A percentile compares a stretch with the other conserved stretches of the same genome.
phyloP scores from a whole-genome alignment of 768 basidiomycete species.

The Amanita jacksonii region DNA sequence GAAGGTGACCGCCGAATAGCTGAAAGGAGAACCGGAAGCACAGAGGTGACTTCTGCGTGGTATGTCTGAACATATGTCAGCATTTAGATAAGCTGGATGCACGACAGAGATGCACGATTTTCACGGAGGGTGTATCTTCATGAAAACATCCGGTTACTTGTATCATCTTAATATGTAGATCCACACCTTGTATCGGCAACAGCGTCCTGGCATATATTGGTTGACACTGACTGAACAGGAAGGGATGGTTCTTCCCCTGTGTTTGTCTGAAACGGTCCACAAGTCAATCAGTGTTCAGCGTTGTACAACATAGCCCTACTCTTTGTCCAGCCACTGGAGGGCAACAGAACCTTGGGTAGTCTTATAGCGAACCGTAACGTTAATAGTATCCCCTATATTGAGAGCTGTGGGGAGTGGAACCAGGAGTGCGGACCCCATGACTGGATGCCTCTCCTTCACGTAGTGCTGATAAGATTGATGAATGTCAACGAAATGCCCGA shows the following conservation, averaged over 20 bases:
- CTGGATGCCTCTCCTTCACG: conserved; percentile 47
- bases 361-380: conserved; percentile 52
- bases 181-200: conserved; percentile 65
- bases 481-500: neutral
- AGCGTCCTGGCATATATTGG: conserved; percentile 82
- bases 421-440: conserved; percentile 72
- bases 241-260: conserved; percentile 76
- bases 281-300: neutral
- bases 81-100: neutral
- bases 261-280: conserved; percentile 49
- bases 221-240: conserved; percentile 89
- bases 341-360: conserved; percentile 72
- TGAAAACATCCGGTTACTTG: too few species aligned
- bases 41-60: conserved; percentile 62
- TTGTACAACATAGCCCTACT: conserved; percentile 31
- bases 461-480: conserved; percentile 40
- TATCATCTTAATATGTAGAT: neutral
- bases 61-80: conserved; percentile 49
- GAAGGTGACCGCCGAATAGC: conserved; percentile 75
- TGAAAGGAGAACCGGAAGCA: conserved; percentile 82
- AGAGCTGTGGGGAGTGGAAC: conserved; percentile 41
- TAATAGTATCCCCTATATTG: conserved; percentile 35
- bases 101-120: conserved; percentile 44
- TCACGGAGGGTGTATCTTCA: conserved; percentile 78
- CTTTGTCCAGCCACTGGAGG: conserved; percentile 81